Conservation (phyloP, 139 green algal genomes). For the Chlorella sp. region DNA sequence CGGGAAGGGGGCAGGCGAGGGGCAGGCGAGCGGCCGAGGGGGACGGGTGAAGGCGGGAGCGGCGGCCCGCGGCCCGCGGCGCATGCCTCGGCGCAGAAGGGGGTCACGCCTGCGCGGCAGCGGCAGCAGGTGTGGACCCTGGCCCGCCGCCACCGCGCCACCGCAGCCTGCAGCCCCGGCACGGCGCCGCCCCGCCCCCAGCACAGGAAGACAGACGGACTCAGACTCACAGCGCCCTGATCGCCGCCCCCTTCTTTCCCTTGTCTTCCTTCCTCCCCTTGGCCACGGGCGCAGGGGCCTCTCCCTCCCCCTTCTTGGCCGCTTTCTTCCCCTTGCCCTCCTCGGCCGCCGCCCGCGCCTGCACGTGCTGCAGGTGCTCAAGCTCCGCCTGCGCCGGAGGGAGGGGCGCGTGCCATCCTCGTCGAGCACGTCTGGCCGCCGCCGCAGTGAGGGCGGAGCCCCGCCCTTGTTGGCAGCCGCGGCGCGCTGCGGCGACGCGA, state of each 20-base stretch:
- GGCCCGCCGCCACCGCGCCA: neutral
- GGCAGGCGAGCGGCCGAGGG: neutral
- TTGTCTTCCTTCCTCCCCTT: constrained; percentile 4
- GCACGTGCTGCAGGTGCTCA: constrained; percentile 12
- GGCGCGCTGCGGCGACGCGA: neutral
- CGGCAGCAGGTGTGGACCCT: too few relatives aligned
- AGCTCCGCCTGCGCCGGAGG: constrained; percentile 19
- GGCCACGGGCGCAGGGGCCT: neutral
- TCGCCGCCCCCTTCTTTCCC: neutral
- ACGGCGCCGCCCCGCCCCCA: neutral
- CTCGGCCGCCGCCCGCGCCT: neutral
- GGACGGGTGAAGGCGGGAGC: neutral
- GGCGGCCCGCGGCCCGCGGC: too few relatives aligned
- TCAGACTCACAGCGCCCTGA: constrained; percentile 26
- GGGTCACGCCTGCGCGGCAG: too few relatives aligned
- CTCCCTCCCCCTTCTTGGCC: neutral
- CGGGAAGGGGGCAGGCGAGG: neutral
- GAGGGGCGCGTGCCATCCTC: too few relatives aligned
- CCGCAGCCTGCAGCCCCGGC: neutral
- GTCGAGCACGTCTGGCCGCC: too few relatives aligned
- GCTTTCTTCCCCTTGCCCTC: constrained; percentile 5
- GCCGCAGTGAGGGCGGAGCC: too few relatives aligned
- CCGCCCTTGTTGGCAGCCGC: too few relatives aligned
- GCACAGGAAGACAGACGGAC: too few relatives aligned
- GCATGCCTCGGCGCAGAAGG: too few relatives aligned